Conservation (phyloP, 2,329 filamentous ascomycete genomes). For the Golovinomyces cichoracearum region DNA sequence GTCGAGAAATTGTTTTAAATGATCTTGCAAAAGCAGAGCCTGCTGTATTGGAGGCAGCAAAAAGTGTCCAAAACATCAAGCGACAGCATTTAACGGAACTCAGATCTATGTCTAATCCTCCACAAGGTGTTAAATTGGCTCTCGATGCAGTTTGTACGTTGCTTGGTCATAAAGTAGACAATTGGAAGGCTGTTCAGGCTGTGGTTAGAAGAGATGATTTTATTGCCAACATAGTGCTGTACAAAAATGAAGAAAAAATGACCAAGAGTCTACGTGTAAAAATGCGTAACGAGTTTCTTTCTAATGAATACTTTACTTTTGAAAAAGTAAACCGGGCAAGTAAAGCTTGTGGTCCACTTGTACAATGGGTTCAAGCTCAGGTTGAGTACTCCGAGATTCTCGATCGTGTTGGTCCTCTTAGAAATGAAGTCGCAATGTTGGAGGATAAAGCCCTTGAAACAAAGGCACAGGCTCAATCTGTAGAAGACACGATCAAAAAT, state of each 20-base stretch:
- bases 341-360: conserved; percentile 86
- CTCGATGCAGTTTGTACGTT: conserved; percentile 91
- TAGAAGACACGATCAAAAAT: conserved; percentile 59
- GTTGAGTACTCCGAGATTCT: conserved; percentile 96
- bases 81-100: conserved; percentile 92
- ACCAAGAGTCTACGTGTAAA: conserved; percentile 54
- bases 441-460: conserved; percentile 78
- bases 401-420: conserved; percentile 73
- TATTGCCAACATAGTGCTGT: conserved; percentile 91
- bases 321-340: conserved; percentile 89
- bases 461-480: conserved; percentile 75
- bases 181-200: conserved; percentile 75
- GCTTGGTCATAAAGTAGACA: conserved; percentile 65
- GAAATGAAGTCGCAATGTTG: conserved; percentile 65
- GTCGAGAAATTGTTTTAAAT: conserved; percentile 58
- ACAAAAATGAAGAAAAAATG: conserved; percentile 90
- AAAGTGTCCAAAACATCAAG: conserved; percentile 97
- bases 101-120: conserved; percentile 83
- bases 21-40: conserved; percentile 83
- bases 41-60: conserved; percentile 73
- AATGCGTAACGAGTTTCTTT: conserved; percentile 82
- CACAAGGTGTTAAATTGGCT: conserved; percentile 68
- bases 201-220: conserved; percentile 86
- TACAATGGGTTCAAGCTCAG: conserved; percentile 91
- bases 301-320: conserved; percentile 84